phyloP scores from a whole-genome alignment of 2,329 filamentous ascomycete genomes.

The Allantophomopsis cytisporea region DNA sequence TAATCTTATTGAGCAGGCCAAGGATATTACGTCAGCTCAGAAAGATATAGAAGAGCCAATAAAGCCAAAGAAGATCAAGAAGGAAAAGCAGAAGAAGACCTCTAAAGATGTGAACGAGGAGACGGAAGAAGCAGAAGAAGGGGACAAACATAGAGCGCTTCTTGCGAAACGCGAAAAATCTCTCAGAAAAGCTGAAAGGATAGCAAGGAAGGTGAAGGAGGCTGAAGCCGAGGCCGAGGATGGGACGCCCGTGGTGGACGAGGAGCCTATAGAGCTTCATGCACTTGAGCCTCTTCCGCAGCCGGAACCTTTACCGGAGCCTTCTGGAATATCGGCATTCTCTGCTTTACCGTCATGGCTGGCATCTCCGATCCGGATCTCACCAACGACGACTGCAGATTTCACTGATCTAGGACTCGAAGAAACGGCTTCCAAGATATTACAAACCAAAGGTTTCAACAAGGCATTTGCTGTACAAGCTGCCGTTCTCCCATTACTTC shows the following conservation, averaged over 20 bases:
- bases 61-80: constrained; percentile 7
- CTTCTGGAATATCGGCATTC: constrained; percentile 49
- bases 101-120: constrained; percentile 4
- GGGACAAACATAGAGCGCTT: constrained; percentile 28
- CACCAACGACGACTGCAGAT: constrained; percentile 39
- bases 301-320: constrained; percentile 46
- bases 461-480: constrained; percentile 71
- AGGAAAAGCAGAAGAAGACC: constrained; percentile 6
- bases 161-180: constrained; percentile 42
- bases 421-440: constrained; percentile 40
- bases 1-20: constrained; percentile 9
- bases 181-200: constrained; percentile 31
- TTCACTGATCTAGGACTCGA: constrained; percentile 56
- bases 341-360: constrained; percentile 75
- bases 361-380: constrained; percentile 57
- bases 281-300: constrained; percentile 75
- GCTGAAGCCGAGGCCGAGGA: constrained; percentile 15
- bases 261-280: constrained; percentile 34
- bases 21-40: constrained; percentile 3
- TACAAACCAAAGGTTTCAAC: constrained; percentile 56
- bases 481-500: constrained; percentile 64
- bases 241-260: constrained; percentile 15
- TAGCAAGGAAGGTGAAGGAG: constrained; percentile 18
- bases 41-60: constrained; percentile 8
- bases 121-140: constrained; percentile 2